Conservation (phyloP, 306 rosid genomes). For the Castanospermum australe region DNA sequence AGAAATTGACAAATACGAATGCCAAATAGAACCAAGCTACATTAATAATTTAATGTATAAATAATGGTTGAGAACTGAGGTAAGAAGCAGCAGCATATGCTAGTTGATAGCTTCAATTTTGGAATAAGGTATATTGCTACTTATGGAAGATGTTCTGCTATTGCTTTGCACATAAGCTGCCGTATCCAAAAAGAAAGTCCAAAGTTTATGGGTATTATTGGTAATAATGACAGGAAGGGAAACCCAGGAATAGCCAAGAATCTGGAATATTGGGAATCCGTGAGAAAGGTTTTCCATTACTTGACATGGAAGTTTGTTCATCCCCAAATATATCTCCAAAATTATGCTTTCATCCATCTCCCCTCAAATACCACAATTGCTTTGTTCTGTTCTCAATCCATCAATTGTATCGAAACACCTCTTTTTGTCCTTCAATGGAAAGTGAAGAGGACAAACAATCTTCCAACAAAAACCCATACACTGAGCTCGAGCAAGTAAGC, state of each 20-base stretch:
- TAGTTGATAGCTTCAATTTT: constrained; percentile 14
- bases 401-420: not conserved
- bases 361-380: constrained; percentile 34
- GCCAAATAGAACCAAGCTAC: not conserved
- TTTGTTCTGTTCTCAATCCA: constrained; percentile 1
- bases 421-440: constrained; percentile 44
- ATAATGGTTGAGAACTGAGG: not conserved
- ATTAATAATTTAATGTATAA: not conserved
- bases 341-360: not conserved
- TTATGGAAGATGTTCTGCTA: constrained; percentile 26
- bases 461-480: constrained; percentile 41
- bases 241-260: constrained; percentile 33
- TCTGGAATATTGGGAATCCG: constrained; percentile 47
- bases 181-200: constrained; percentile 24
- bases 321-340: constrained; percentile 36
- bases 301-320: constrained; percentile 47
- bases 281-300: constrained; percentile 45
- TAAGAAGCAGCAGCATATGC: constrained; percentile 13
- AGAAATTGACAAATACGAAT: not conserved
- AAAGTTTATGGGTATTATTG: not conserved
- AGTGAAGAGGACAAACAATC: constrained; percentile 44
- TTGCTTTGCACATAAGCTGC: constrained; percentile 33
- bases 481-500: constrained; percentile 45
- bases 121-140: constrained; percentile 39
- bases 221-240: not conserved